Percentiles rank a stretch among this genome's conserved stretches.
phyloP scores from a whole-genome alignment of 306 rosid genomes.

The Leucaena leucocephala region DNA sequence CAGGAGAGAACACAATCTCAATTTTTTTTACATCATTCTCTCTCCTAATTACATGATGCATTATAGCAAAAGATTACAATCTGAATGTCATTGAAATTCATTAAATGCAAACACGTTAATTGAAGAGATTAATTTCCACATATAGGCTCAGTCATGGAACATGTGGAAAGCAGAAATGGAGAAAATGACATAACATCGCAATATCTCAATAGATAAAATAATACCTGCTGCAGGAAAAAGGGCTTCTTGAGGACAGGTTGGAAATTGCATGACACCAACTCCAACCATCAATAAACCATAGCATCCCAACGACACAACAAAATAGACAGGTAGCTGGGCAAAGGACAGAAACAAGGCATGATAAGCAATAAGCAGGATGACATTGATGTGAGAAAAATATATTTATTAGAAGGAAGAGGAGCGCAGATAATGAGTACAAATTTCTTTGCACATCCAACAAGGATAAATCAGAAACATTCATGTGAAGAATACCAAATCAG shows the following conservation, averaged over 20 bases:
- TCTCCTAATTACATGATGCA: neutral
- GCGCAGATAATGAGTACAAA: neutral
- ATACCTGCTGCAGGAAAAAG: slow-evolving; percentile 66
- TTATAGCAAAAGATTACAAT: neutral
- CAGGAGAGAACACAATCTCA: neutral
- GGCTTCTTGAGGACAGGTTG: slow-evolving; percentile 87
- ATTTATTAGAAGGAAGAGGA: neutral
- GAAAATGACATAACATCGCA: slow-evolving; percentile 15
- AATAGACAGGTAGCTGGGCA: slow-evolving; percentile 79
- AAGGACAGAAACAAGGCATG: slow-evolving; percentile 25
- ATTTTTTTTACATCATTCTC: neutral
- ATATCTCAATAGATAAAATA: slow-evolving; percentile 4
- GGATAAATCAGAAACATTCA: neutral
- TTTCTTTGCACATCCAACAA: neutral
- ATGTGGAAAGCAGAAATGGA: slow-evolving; percentile 7
- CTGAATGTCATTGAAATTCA: neutral
- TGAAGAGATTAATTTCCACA: neutral
- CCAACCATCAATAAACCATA: slow-evolving; percentile 93
- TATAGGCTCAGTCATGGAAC: neutral
- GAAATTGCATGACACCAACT: slow-evolving; percentile 83
- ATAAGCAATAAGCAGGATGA: slow-evolving; percentile 32
- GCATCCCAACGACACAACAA: slow-evolving; percentile 84
- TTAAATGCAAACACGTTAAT: neutral
- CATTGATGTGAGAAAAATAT: neutral
- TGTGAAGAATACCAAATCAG: neutral